Conservation (phyloP, 2,329 filamentous ascomycete species). For the Phyllosticta citrichinensis region DNA sequence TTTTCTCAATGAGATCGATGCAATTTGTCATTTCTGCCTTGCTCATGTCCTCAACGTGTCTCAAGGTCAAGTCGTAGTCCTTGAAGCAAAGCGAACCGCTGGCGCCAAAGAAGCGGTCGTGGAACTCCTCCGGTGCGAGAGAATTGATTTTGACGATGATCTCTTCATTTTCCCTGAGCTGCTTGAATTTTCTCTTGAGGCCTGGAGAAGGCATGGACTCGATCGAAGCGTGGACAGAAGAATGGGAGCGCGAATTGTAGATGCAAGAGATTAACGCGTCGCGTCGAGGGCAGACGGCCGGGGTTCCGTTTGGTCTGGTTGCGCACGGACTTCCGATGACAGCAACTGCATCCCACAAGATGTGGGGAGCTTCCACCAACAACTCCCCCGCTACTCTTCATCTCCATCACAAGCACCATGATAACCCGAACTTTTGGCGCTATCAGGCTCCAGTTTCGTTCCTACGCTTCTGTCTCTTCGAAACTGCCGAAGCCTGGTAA, state of each 20-base stretch:
- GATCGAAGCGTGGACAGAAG: not conserved
- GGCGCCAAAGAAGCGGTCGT: conserved; percentile 6
- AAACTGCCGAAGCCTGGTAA: conserved; percentile 18
- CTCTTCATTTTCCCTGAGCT: not conserved
- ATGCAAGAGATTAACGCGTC: not conserved
- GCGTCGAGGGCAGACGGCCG: not conserved
- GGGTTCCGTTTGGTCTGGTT: not conserved
- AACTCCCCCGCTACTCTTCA: not conserved
- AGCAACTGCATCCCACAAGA: not conserved
- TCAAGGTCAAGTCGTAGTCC: conserved; percentile 20
- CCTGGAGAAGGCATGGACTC: not conserved
- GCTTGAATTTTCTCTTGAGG: not conserved
- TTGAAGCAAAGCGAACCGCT: not conserved
- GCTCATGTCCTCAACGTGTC: conserved; percentile 22
- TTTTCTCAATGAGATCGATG: conserved; percentile 49
- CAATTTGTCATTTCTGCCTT: conserved; percentile 37
- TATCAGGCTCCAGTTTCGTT: not conserved
- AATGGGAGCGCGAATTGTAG: not conserved
- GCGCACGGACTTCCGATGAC: conserved; percentile 4
- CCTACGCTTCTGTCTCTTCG: not conserved
- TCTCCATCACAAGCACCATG: not conserved
- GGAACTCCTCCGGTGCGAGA: conserved; percentile 5
- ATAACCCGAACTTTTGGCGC: not conserved
- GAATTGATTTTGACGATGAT: conserved; percentile 7
- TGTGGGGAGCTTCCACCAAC: not conserved